phyloP scores from a whole-genome alignment of 495 filamentous ascomycete species.

The Tuber calosporum region DNA sequence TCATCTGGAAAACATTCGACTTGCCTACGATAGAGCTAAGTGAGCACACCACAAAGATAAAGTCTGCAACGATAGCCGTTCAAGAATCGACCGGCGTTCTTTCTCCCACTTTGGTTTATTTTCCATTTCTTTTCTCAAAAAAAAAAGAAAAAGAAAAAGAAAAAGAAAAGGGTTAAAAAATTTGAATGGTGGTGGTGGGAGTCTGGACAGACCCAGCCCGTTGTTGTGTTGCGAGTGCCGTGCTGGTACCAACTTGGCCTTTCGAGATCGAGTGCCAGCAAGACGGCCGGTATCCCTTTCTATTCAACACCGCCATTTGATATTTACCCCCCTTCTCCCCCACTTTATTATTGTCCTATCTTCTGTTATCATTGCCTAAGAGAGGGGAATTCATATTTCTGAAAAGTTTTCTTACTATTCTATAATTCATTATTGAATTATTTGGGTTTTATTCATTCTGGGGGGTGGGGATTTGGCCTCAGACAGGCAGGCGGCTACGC shows the following conservation, averaged over 20 bases:
- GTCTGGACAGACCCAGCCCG: too few relatives aligned
- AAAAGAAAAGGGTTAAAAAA: background rate
- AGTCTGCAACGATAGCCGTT: background rate
- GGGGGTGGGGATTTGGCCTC: background rate
- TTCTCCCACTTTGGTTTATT: background rate
- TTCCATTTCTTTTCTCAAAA: background rate
- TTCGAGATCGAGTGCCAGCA: background rate
- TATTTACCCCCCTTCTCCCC: background rate
- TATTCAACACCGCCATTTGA: background rate
- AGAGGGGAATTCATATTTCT: background rate
- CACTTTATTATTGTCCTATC: background rate
- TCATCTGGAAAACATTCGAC: slow-evolving; percentile 30
- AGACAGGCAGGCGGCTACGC: slow-evolving; percentile 25
- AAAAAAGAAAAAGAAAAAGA: background rate
- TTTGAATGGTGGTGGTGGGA: background rate
- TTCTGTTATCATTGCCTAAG: background rate
- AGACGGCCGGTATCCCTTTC: background rate
- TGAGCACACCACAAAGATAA: slow-evolving; percentile 13
- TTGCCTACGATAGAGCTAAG: slow-evolving; percentile 19
- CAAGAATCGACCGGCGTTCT: background rate
- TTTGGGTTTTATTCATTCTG: background rate
- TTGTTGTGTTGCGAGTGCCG: background rate
- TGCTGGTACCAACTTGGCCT: background rate
- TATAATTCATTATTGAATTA: background rate
- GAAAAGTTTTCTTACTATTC: slow-evolving; percentile 1